Evolutionary conservation across 164 flowering plant genomes (phyloP).

Genomic region (Vitis vinifera): ASM3070453v1 NC_081810.1:3496001-3496500

Average conservation of each 20-base stretch:
- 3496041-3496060: conserved; percentile 74
- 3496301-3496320: conserved; percentile 74
- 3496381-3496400: conserved; percentile 58
- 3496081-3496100: conserved; percentile 29
- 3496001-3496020: conserved; percentile 57
- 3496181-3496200: conserved; percentile 29
- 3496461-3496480: background rate
- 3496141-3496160: conserved; percentile 29
- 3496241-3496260: conserved; percentile 51
- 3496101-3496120: conserved; percentile 46
- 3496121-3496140: conserved; percentile 31
- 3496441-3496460: conserved; percentile 49
- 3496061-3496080: conserved; percentile 39
- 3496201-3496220: conserved; percentile 35
- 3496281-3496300: conserved; percentile 77
- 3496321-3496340: conserved; percentile 76
- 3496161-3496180: conserved; percentile 13
- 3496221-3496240: conserved; percentile 23
- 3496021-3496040: conserved; percentile 90
- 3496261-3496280: conserved; percentile 82
- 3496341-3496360: conserved; percentile 58
- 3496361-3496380: conserved; percentile 50
- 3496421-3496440: conserved; percentile 76
- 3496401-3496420: conserved; percentile 52
- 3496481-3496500: background rate